phyloP scores from a whole-genome alignment of 1,284 basidiomycete genomes.

The Trametes hirsuta region DNA sequence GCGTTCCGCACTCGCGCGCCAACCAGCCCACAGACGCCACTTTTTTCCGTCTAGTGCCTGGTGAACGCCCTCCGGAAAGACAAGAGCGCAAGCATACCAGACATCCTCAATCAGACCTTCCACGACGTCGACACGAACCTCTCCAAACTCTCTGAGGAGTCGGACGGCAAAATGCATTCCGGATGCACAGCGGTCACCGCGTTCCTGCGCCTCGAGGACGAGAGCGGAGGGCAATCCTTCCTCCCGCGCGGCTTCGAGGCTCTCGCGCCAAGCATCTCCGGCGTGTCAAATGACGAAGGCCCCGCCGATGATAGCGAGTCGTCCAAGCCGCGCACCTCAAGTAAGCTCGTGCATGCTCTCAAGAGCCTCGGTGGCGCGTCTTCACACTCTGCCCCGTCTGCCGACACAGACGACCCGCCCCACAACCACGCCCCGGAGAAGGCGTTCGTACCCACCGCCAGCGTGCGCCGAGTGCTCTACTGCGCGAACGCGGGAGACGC shows the following conservation, averaged over 20 bases:
- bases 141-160: slow-evolving; percentile 80
- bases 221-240: slow-evolving; percentile 69
- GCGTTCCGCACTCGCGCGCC: slow-evolving; percentile 5
- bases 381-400: slow-evolving; percentile 35
- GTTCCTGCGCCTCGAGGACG: slow-evolving; percentile 93
- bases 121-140: slow-evolving; percentile 87
- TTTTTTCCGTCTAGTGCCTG: slow-evolving; percentile 30
- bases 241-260: slow-evolving; percentile 39
- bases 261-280: slow-evolving; percentile 34
- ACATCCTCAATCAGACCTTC: slow-evolving; percentile 92
- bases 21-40: slow-evolving; percentile 6
- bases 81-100: slow-evolving; percentile 63
- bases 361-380: slow-evolving; percentile 53
- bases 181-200: slow-evolving; percentile 99
- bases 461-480: slow-evolving; percentile 81
- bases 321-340: slow-evolving; percentile 48
- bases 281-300: slow-evolving; percentile 26
- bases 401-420: slow-evolving; percentile 23
- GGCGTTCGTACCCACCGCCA: slow-evolving; percentile 50
- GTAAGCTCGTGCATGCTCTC: slow-evolving; percentile 60
- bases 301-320: slow-evolving; percentile 15
- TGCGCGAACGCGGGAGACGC: slow-evolving; percentile 97
- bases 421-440: slow-evolving; percentile 12
- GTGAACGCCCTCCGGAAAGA: slow-evolving; percentile 29
- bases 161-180: slow-evolving; percentile 89